phyloP scores from a whole-genome alignment of 257 asterid species.

The Dorcoceras hygrometricum region DNA sequence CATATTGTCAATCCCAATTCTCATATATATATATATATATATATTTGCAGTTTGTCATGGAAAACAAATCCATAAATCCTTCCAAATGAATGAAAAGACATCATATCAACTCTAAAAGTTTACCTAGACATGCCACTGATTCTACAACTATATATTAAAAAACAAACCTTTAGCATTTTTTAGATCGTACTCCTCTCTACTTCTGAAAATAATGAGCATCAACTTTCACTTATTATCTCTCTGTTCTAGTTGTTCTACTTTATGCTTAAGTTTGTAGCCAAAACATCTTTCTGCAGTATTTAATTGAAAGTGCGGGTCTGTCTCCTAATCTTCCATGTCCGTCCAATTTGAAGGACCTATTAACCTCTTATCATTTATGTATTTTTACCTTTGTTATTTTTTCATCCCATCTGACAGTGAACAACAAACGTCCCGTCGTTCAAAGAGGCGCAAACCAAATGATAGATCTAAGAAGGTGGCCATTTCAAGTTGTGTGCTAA shows the following conservation, averaged over 20 bases:
- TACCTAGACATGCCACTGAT: neutral
- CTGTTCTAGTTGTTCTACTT: conserved; percentile 1
- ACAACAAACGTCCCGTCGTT: conserved; percentile 48
- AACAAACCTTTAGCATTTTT: neutral
- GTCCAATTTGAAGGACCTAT: neutral
- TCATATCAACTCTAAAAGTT: neutral
- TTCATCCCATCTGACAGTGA: conserved; percentile 75
- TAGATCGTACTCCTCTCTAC: neutral
- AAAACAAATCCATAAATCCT: neutral
- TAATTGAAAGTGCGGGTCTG: neutral
- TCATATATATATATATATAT: too few relatives aligned
- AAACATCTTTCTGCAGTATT: neutral
- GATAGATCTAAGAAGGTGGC: conserved; percentile 68
- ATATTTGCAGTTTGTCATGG: neutral
- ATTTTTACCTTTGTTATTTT: conserved; percentile 19
- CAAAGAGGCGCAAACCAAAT: conserved; percentile 62
- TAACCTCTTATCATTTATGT: conserved; percentile 1
- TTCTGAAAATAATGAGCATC: neutral
- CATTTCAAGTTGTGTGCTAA: conserved; percentile 6
- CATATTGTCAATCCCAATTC: neutral
- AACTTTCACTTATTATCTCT: neutral
- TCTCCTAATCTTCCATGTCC: neutral
- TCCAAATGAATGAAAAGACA: too few relatives aligned
- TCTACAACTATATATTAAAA: neutral
- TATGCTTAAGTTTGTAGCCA: neutral